Evolutionary conservation across 129 eudicot genomes (phyloP), one percentile per base, ranked within the genome.

Genomic region (Ambrosia trifida): DNA sequence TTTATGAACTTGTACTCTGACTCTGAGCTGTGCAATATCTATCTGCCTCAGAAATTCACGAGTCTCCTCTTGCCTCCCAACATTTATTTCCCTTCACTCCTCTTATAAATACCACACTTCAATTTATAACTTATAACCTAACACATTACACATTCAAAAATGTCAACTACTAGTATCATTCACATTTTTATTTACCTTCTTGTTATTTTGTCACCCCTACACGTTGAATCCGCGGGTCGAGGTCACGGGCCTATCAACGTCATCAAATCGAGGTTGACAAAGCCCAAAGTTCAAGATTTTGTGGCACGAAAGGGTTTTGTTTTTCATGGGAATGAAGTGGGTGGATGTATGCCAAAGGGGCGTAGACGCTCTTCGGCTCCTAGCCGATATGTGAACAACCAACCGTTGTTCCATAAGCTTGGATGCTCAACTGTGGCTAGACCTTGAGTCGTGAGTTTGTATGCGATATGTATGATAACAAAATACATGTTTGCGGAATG

Each of bases 261-360:
- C 28, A 2, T 52, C 14, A 53, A 65, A 31, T 24, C 46, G 38
- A 5, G 14, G 66, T 1, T 56, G 7, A 4, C 36, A 17, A 59
- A 28, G 32, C 50, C 72, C 33, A 43, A 36, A 17, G 54, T 40
- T 18, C 72, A 77, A 77, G 64, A 70, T 50, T 69, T 69, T 11
- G 76, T 51, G 66, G 49, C 58, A 50, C 54, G 38, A 38, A 79
- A 81, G 35, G 78, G 78, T 3, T 35, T 19, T 13, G 20, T 69
- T 45, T 80, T 80, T 41, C 75, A 76, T 74, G 84, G 72, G 16
- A 67, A 71, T 7, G 82, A 75, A 71, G 70, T 87, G 70, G 80
- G 80, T 49, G 80, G 79, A 5, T 90, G 96, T 79, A 85, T 85
- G 95, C 96, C 96, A 6, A 90, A 90, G 35, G 96, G 91, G 44